phyloP scores from a whole-genome alignment of 345 rosid species.

The Salix purpurea region DNA sequence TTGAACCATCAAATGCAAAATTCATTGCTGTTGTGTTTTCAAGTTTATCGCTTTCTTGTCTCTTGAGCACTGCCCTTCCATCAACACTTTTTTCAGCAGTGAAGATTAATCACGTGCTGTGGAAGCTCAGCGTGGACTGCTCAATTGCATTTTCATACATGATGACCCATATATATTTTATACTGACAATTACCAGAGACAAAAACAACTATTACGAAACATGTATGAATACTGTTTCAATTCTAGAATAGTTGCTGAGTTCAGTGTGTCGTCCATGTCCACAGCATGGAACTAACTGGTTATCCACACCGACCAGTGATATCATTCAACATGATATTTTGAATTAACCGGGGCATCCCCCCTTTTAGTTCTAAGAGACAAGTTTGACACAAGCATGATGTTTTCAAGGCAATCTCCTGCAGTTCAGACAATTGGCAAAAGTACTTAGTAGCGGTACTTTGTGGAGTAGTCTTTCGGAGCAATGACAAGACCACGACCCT shows the following conservation, averaged over 20 bases:
- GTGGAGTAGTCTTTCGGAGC: slow-evolving; percentile 98
- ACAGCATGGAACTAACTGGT: background rate
- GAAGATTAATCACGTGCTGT: no score
- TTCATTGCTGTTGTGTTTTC: no score
- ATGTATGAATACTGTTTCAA: background rate
- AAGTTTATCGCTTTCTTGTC: no score
- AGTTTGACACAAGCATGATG: background rate
- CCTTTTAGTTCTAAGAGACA: background rate
- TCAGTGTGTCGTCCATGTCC: background rate
- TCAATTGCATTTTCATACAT: no score
- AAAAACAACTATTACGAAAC: no score
- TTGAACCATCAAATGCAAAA: no score
- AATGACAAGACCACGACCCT: slow-evolving; percentile 92
- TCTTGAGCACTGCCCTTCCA: no score
- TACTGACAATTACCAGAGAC: no score
- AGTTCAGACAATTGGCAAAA: background rate
- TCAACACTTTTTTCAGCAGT: no score
- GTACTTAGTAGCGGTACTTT: slow-evolving; percentile 68
- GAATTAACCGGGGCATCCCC: background rate
- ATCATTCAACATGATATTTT: background rate
- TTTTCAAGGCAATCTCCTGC: background rate
- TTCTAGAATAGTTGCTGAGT: background rate
- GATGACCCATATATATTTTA: no score
- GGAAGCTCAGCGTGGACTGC: no score
- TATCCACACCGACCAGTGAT: background rate